phyloP scores from a whole-genome alignment of 1,284 basidiomycete genomes.

The Mycosarcoma maydis region DNA sequence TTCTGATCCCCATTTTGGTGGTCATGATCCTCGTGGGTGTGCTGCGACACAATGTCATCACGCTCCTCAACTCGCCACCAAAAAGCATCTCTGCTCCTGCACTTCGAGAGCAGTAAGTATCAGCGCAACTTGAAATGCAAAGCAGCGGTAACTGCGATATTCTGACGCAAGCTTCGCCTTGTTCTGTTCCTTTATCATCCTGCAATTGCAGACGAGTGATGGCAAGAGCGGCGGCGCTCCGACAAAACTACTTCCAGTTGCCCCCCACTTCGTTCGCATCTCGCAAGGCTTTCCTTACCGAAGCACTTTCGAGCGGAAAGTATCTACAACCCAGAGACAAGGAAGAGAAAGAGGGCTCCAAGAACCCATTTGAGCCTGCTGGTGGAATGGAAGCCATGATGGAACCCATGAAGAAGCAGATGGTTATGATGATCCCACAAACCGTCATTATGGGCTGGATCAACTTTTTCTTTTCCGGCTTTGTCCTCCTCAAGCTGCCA shows the following conservation, averaged over 20 bases:
- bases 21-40: constrained; percentile 98
- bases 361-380: constrained; percentile 80
- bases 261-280: constrained; percentile 52
- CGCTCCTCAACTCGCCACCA: constrained; percentile 83
- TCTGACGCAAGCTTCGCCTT: too few relatives aligned
- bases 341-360: constrained; percentile 67
- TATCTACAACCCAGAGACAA: constrained; percentile 58
- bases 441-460: constrained; percentile 99
- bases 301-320: constrained; percentile 53
- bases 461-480: constrained; percentile 98
- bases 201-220: constrained; percentile 50
- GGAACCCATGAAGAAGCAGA: constrained; percentile 98
- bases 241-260: constrained; percentile 56
- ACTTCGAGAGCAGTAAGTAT: constrained; percentile 89
- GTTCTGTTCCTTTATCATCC: too few relatives aligned
- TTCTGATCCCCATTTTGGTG: constrained; percentile 94
- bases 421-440: constrained; percentile 73
- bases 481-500: constrained; percentile 94
- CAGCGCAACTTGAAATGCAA: too few relatives aligned
- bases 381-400: constrained; percentile 97
- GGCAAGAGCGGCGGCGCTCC: constrained; percentile 47
- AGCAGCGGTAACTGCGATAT: too few relatives aligned
- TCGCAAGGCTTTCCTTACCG: constrained; percentile 52
- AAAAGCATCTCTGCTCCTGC: constrained; percentile 81
- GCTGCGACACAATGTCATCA: constrained; percentile 89